These are phyloP conservation scores for Eimeria falciformis DNA, from an alignment of 169 alveolate species.

Conservation along the genomic window DNA sequence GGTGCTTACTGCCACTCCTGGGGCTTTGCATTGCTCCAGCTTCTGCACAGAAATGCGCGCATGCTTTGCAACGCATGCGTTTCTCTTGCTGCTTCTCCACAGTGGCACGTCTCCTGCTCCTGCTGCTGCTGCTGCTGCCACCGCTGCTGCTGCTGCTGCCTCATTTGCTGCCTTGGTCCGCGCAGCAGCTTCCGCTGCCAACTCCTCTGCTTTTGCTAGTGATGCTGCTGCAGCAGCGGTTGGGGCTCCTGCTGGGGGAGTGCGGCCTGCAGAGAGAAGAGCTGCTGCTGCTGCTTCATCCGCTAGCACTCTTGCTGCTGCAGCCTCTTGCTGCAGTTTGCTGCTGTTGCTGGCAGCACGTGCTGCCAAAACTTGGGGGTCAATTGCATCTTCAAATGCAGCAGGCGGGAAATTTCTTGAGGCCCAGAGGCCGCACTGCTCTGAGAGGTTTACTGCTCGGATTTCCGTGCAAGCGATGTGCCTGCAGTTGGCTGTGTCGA, in stretches of 20 bases:
- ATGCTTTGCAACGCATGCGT: not conserved
- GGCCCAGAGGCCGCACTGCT: conserved; percentile 83
- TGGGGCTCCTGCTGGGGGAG: conserved; percentile 63
- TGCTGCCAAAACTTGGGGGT: not conserved
- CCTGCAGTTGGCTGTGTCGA: conserved; percentile 81
- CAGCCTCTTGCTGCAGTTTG: conserved; percentile 64
- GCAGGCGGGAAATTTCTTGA: conserved; percentile 66
- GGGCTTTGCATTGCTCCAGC: conserved; percentile 22
- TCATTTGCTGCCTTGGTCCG: not conserved
- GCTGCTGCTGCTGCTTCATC: conserved; percentile 74
- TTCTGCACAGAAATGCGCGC: conserved; percentile 18
- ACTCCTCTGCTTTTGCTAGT: not conserved
- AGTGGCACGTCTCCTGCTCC: not conserved
- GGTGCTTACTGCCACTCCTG: conserved; percentile 34
- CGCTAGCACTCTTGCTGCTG: conserved; percentile 63
- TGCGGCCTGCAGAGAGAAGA: conserved; percentile 65
- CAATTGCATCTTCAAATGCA: not conserved
- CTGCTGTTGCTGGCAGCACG: conserved; percentile 73
- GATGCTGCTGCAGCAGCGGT: not conserved
- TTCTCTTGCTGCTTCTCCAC: conserved; percentile 34
- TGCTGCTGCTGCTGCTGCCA: not conserved
- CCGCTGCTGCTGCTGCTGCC: not conserved
- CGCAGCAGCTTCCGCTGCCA: conserved; percentile 6
- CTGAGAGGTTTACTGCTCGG: conserved; percentile 84
- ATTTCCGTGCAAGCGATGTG: conserved; percentile 86